A percentile compares a stretch with the other conserved stretches of the same genome.
Evolutionary conservation across 1,139 yeast genomes (phyloP).

Genomic region (Spathaspora sp.): DNA sequence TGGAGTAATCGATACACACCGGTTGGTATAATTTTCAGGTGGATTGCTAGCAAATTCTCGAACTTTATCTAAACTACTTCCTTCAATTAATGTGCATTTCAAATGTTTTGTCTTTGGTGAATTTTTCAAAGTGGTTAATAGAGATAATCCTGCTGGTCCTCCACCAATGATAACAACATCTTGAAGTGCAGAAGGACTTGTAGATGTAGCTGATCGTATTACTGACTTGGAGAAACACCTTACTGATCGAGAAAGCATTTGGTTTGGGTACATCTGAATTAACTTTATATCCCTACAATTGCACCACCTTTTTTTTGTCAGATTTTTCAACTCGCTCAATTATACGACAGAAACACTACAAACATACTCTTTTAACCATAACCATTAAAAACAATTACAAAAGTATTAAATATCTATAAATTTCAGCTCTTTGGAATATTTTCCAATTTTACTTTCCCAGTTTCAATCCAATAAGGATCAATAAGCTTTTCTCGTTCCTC

Average conservation of each 20-base stretch:
- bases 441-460: conserved; percentile 65
- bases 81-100: conserved; percentile 73
- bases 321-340: neutral
- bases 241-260: conserved; percentile 1
- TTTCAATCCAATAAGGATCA: conserved; percentile 78
- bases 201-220: neutral
- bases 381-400: conserved; percentile 3
- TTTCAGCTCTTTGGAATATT: conserved; percentile 50
- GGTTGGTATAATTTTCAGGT: conserved; percentile 65
- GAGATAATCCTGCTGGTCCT: conserved; percentile 94
- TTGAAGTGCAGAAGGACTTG: conserved; percentile 26
- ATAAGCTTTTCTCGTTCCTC: conserved; percentile 72
- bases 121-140: conserved; percentile 74
- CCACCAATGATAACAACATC: conserved; percentile 94
- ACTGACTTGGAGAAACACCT: conserved; percentile 3
- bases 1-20: conserved; percentile 87
- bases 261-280: neutral
- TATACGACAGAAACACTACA: neutral
- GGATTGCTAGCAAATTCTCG: conserved; percentile 53
- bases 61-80: conserved; percentile 55
- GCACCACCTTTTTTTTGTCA: conserved; percentile 2
- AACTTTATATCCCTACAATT: neutral
- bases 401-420: conserved; percentile 6
- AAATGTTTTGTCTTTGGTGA: conserved; percentile 62
- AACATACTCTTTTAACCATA: neutral